Conservation (phyloP, 2,329 filamentous ascomycete genomes). For the Epichloe bromicola region DNA sequence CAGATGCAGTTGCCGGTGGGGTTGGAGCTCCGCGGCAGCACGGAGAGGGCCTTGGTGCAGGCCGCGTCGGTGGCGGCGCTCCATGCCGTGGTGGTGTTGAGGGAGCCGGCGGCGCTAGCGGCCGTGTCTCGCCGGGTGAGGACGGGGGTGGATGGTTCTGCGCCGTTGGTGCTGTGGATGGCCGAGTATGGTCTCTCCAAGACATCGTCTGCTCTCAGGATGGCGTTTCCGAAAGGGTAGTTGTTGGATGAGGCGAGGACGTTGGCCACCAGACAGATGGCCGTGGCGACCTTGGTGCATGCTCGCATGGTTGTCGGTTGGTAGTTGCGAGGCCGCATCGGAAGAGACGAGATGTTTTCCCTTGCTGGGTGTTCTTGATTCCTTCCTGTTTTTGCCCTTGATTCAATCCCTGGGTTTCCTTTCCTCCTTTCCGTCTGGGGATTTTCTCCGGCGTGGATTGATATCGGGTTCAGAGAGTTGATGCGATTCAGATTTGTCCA, state of each 20-base stretch:
- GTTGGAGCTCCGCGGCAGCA: constrained; percentile 48
- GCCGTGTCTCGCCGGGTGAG: neutral
- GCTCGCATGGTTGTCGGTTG: neutral
- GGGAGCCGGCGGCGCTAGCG: constrained; percentile 18
- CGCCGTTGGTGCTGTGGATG: neutral
- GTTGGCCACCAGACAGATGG: neutral
- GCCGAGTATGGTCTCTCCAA: constrained; percentile 3
- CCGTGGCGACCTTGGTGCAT: neutral
- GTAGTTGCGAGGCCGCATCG: too few relatives aligned
- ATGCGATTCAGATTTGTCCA: neutral
- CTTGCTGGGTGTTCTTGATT: neutral
- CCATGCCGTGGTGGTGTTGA: constrained; percentile 45
- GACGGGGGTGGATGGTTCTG: neutral
- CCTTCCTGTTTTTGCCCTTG: neutral
- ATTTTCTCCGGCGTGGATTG: too few relatives aligned
- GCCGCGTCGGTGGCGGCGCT: constrained; percentile 40
- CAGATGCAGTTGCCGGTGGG: constrained; percentile 68
- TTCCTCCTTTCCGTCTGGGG: neutral
- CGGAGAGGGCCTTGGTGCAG: constrained; percentile 43
- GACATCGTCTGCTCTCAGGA: constrained; percentile 5
- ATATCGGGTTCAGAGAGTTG: neutral
- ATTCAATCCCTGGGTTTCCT: neutral
- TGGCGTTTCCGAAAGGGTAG: neutral
- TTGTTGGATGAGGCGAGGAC: neutral
- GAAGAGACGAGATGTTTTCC: neutral